Percentiles rank a stretch among this genome's conserved stretches.
These are phyloP conservation scores for Blastomyces emzantsi DNA, from an alignment of 2,329 filamentous ascomycete genomes.

Conservation along the genomic window DNA sequence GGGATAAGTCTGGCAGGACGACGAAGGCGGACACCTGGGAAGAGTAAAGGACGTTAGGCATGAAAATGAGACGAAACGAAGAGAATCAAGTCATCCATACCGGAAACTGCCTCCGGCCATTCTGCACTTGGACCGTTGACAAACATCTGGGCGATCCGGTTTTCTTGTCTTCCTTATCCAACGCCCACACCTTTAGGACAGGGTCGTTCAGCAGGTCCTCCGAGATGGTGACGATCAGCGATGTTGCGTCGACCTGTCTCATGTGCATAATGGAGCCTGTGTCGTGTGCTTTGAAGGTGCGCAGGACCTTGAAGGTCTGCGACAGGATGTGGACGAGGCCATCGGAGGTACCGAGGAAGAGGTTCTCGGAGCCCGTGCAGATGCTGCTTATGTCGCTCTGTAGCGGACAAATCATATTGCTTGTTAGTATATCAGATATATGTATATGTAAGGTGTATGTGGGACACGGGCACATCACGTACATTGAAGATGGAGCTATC, in stretches of 20 bases:
- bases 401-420: background rate
- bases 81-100: slow-evolving; percentile 38
- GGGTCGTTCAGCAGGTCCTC: slow-evolving; percentile 86
- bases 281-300: slow-evolving; percentile 81
- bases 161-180: slow-evolving; percentile 92
- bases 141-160: slow-evolving; percentile 80
- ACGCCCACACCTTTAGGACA: slow-evolving; percentile 90
- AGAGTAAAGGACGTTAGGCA: background rate
- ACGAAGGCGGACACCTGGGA: slow-evolving; percentile 67
- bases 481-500: slow-evolving; percentile 74
- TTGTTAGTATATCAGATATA: slow-evolving; percentile 28
- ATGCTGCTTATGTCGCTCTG: slow-evolving; percentile 67
- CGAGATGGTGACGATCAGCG: slow-evolving; percentile 67
- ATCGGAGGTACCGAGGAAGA: slow-evolving; percentile 81
- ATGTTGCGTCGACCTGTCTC: slow-evolving; percentile 81
- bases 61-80: background rate
- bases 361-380: slow-evolving; percentile 75
- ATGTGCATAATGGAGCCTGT: slow-evolving; percentile 71
- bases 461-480: slow-evolving; percentile 27
- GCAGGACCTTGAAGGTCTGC: slow-evolving; percentile 74
- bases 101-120: slow-evolving; percentile 88
- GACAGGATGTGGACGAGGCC: slow-evolving; percentile 83
- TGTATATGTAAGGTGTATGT: background rate
- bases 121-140: slow-evolving; percentile 76
- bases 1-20: slow-evolving; percentile 76